A percentile compares a stretch with the other conserved stretches of the same genome.
phyloP scores from a whole-genome alignment of 1,139 yeast species.

The Candida sp. region DNA sequence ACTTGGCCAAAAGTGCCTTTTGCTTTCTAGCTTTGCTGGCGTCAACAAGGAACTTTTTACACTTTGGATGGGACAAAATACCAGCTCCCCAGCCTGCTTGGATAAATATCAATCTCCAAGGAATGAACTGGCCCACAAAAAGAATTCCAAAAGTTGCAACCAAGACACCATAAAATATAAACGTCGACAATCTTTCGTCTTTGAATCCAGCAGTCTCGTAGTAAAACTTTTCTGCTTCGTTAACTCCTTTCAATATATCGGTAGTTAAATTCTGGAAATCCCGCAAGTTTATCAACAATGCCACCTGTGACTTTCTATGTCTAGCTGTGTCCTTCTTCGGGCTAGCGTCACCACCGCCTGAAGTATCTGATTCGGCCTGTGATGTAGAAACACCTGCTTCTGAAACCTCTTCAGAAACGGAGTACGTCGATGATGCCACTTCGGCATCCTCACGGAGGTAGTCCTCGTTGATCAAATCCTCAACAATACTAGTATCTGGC shows the following conservation, averaged over 20 bases:
- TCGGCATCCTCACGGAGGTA: conserved; percentile 13
- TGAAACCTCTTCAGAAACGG: conserved; percentile 14
- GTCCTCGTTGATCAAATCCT: conserved; percentile 35
- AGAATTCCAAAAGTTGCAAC: conserved; percentile 39
- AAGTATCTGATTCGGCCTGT: conserved; percentile 8
- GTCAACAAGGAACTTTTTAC: conserved; percentile 36
- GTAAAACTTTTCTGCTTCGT: conserved; percentile 58
- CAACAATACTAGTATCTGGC: conserved; percentile 41
- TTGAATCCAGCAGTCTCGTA: conserved; percentile 73
- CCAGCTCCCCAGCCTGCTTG: conserved; percentile 57
- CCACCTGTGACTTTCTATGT: conserved; percentile 41
- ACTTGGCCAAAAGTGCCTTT: conserved; percentile 4
- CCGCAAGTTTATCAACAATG: conserved; percentile 56
- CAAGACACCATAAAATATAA: conserved; percentile 47
- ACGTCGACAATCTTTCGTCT: conserved; percentile 71
- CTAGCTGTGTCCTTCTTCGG: conserved; percentile 23
- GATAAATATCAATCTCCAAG: conserved; percentile 66
- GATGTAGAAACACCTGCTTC: conserved; percentile 10
- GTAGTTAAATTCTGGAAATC: conserved; percentile 69
- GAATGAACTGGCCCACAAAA: conserved; percentile 64
- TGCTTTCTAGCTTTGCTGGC: conserved; percentile 16
- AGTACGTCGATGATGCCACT: conserved; percentile 11
- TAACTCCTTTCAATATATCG: conserved; percentile 54
- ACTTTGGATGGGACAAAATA: conserved; percentile 60
- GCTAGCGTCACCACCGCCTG: background rate